phyloP scores from a whole-genome alignment of 192 early-diverging fungal genomes.

The Kickxella alabastrina region DNA sequence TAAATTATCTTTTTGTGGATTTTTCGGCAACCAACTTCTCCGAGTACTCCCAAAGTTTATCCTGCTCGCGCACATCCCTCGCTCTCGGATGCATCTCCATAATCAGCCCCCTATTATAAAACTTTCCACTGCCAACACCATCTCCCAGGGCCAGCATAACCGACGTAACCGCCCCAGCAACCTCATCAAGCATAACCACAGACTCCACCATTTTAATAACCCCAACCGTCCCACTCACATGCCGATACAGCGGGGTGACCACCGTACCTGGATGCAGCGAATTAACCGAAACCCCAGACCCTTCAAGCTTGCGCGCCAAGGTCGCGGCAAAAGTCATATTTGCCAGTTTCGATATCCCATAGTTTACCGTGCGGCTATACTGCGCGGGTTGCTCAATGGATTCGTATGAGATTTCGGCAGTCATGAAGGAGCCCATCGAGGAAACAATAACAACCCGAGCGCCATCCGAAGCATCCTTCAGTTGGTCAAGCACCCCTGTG shows the following conservation, averaged over 20 bases:
- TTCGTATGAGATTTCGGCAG: constrained; percentile 4
- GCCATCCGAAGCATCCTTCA: constrained; percentile 6
- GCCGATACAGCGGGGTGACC: constrained; percentile 1
- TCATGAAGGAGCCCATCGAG: constrained; percentile 11
- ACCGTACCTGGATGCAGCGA: constrained; percentile 15
- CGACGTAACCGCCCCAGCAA: constrained; percentile 5
- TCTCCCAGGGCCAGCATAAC: constrained; percentile 10
- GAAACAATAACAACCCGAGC: constrained; percentile 21
- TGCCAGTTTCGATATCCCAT: constrained; percentile 17
- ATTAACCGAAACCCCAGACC: constrained; percentile 10
- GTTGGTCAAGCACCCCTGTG: constrained; percentile 10
- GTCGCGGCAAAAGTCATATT: constrained; percentile 15
- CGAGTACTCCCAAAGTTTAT: constrained; percentile 19
- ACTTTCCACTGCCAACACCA: constrained; percentile 9
- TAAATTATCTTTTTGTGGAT: not conserved
- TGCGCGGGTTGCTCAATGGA: not conserved
- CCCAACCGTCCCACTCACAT: not conserved
- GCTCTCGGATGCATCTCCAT: constrained; percentile 11
- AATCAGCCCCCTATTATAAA: constrained; percentile 2
- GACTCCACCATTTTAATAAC: not conserved
- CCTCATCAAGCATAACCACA: constrained; percentile 2
- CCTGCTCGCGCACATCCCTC: constrained; percentile 10
- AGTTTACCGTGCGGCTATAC: constrained; percentile 7
- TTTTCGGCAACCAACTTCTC: constrained; percentile 10
- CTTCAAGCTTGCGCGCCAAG: constrained; percentile 11